These are phyloP conservation scores for Coleophoma cylindrospora DNA, from an alignment of 2,329 filamentous ascomycete species.

Conservation along the genomic window DNA sequence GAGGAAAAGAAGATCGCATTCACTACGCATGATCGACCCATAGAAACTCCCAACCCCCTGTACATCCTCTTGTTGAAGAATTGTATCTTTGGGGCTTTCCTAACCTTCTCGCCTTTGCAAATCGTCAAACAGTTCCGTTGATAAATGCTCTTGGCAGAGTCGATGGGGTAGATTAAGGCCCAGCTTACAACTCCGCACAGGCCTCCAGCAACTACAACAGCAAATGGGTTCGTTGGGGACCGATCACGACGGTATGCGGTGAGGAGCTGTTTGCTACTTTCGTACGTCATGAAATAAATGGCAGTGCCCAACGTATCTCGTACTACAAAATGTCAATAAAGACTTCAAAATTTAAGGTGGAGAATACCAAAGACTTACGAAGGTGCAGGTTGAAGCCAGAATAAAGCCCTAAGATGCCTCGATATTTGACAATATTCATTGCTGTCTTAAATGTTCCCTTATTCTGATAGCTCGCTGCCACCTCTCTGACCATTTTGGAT, in stretches of 20 bases:
- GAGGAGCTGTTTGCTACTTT: slow-evolving; percentile 77
- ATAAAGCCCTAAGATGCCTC: slow-evolving; percentile 70
- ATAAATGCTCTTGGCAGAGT: slow-evolving; percentile 81
- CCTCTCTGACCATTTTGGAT: slow-evolving; percentile 17
- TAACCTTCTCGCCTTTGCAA: slow-evolving; percentile 57
- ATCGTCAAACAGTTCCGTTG: slow-evolving; percentile 75
- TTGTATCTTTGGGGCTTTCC: slow-evolving; percentile 64
- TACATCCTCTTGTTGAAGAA: slow-evolving; percentile 79
- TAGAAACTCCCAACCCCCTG: slow-evolving; percentile 76
- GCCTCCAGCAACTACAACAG: slow-evolving; percentile 73
- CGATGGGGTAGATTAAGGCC: slow-evolving; percentile 60
- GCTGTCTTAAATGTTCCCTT: slow-evolving; percentile 74
- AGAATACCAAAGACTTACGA: slow-evolving; percentile 43
- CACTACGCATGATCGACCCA: slow-evolving; percentile 75
- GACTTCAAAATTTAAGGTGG: background rate
- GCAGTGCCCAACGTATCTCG: slow-evolving; percentile 78
- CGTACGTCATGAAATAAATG: slow-evolving; percentile 87
- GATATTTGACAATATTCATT: slow-evolving; percentile 69
- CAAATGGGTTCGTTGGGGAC: slow-evolving; percentile 72
- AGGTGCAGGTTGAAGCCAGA: slow-evolving; percentile 77
- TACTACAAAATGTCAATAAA: slow-evolving; percentile 40
- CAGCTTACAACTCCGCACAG: slow-evolving; percentile 81
- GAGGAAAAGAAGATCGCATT: slow-evolving; percentile 89
- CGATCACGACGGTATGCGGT: slow-evolving; percentile 68
- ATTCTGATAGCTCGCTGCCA: slow-evolving; percentile 68